Evolutionary conservation across 2,329 filamentous ascomycete genomes (phyloP), one percentile per base, ranked within the genome.

Genomic region (Trichoderma afroharzianum): DNA sequence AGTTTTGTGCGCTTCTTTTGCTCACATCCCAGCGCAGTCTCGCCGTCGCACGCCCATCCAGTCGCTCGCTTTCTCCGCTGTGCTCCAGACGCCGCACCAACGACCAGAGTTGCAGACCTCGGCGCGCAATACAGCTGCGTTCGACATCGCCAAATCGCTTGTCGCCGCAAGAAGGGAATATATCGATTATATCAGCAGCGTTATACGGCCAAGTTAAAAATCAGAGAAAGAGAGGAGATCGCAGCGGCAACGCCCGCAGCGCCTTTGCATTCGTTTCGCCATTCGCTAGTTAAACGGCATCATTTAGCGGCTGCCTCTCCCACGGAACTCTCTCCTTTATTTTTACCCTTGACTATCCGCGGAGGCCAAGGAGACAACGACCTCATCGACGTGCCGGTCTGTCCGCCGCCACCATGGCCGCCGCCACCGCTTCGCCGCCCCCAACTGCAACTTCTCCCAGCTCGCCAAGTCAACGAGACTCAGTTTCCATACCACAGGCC

Each of bases 351-450:
- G 63, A 33, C 70, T 6, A 15, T 6, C 26, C 6, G 21, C 21
- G 9, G 33, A 43, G 57, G 57, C 26, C 9, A 47, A 68, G 58
- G 36, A 59, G 26, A 59, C 59, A 21, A 72, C 72, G 63, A 70
- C 30, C 55, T 70, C 33, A 18, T 63, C 58, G 58, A 61, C 68
- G 64, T 61, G 39, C 63, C 58, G 71, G 58, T 61, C 39, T 58
- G 24, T 53, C 64, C 39, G 36, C 62, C 58, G 71, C 63, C 72
- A 79, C 67, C 72, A 82, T 82, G 80, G 79, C 79, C 72, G 78
- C 80, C 70, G 77, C 80, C 72, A 77, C 76, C 72, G 75, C 80
- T 39, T 81, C 81, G 63, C 77, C 81, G 69, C 78, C 81, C 70
- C 76, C 77, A 59, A 76, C 77, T 53, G 75, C 78, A 53, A 73